These are phyloP conservation scores for Betula pendula DNA, from an alignment of 306 rosid genomes.

Conservation along the genomic window DNA sequence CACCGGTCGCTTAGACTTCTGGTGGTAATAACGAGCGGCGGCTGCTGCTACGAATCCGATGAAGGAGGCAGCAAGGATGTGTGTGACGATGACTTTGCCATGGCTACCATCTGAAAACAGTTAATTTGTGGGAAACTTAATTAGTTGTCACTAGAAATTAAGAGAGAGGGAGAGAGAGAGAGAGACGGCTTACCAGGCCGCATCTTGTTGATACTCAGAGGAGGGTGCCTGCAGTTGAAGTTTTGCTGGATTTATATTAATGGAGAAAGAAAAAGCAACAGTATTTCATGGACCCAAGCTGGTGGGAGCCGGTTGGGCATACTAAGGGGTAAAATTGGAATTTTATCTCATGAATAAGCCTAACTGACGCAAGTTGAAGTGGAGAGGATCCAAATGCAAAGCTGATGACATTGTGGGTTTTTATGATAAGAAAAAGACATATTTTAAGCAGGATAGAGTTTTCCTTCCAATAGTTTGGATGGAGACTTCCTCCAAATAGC, in stretches of 20 bases:
- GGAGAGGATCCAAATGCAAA: no score
- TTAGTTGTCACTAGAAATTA: background rate
- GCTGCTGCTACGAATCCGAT: slow-evolving; percentile 43
- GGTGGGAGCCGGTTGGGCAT: no score
- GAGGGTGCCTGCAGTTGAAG: background rate
- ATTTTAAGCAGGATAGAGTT: no score
- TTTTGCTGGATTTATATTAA: background rate
- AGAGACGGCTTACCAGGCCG: slow-evolving; percentile 27
- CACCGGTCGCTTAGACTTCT: slow-evolving; percentile 10
- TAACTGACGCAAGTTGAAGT: no score
- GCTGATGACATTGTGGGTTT: no score
- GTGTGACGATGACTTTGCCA: slow-evolving; percentile 34
- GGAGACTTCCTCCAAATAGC: no score
- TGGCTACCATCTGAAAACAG: slow-evolving; percentile 35
- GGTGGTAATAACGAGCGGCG: slow-evolving; percentile 19
- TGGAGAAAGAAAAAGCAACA: background rate
- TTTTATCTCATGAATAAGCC: no score
- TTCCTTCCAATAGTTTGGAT: no score
- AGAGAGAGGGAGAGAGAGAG: background rate
- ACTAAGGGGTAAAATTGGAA: no score
- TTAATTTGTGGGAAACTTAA: background rate
- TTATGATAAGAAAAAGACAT: no score
- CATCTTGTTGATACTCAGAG: slow-evolving; percentile 26
- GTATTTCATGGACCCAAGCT: background rate
- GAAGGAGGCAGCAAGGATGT: slow-evolving; percentile 48